These are phyloP conservation scores for Scheffersomyces stambukii DNA, from an alignment of 1,139 yeast species.

Conservation along the genomic window DNA sequence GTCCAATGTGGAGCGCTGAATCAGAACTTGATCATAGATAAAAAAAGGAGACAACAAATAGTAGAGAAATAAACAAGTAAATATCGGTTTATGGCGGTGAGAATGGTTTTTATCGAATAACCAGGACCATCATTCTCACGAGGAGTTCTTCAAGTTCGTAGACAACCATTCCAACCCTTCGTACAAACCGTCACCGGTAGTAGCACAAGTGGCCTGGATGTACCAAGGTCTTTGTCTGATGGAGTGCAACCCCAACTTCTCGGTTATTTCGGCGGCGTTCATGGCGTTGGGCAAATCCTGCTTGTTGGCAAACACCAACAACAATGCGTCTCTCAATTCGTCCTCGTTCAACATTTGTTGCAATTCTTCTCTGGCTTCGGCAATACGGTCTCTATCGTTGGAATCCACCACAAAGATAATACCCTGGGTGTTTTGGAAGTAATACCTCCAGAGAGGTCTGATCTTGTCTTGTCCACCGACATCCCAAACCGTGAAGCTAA, in stretches of 20 bases:
- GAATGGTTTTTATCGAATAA: too few species aligned
- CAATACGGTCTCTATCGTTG: constrained; percentile 42
- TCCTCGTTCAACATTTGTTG: constrained; percentile 43
- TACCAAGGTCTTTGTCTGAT: constrained; percentile 44
- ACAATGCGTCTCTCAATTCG: constrained; percentile 39
- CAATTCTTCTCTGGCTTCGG: constrained; percentile 42
- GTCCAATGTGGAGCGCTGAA: too few species aligned
- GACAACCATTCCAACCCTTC: constrained; percentile 45
- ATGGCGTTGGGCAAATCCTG: constrained; percentile 43
- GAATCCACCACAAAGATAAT: constrained; percentile 41
- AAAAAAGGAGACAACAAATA: background rate
- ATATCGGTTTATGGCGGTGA: too few species aligned
- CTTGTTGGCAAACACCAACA: constrained; percentile 40
- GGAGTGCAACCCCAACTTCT: constrained; percentile 39
- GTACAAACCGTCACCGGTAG: constrained; percentile 41
- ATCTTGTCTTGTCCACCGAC: constrained; percentile 45
- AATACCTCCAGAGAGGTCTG: constrained; percentile 43
- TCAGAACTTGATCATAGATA: too few species aligned
- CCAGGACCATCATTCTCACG: too few species aligned
- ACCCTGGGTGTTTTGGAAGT: constrained; percentile 42
- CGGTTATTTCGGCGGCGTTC: constrained; percentile 44
- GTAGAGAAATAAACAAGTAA: too few species aligned
- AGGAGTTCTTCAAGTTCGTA: constrained; percentile 29
- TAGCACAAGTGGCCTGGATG: constrained; percentile 41
- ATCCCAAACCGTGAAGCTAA: constrained; percentile 41